phyloP scores from a whole-genome alignment of 2,329 filamentous ascomycete genomes.

The Aspergillus hiratsukae region DNA sequence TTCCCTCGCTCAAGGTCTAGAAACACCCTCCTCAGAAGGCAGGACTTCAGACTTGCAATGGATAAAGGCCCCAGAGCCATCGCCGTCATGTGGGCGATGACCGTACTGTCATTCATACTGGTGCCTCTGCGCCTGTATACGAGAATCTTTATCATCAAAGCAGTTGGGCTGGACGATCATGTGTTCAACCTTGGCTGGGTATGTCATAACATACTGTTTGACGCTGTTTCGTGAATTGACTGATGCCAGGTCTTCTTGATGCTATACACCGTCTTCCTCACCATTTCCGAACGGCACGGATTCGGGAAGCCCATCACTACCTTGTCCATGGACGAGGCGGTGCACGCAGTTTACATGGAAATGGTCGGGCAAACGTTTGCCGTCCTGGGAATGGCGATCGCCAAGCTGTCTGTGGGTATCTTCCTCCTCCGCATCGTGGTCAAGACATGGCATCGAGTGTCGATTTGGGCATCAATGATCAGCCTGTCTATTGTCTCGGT shows the following conservation, averaged over 20 bases:
- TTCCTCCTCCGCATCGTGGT: constrained; percentile 39
- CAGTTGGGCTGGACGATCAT: constrained; percentile 36
- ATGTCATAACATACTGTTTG: constrained; percentile 1
- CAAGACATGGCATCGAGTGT: constrained; percentile 31
- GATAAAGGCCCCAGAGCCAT: constrained; percentile 14
- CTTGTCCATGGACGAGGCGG: constrained; percentile 19
- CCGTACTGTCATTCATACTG: constrained; percentile 18
- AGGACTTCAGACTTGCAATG: constrained; percentile 5
- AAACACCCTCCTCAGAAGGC: background rate
- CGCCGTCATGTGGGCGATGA: constrained; percentile 23
- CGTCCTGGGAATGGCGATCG: constrained; percentile 37
- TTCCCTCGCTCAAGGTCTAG: background rate
- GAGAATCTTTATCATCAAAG: constrained; percentile 25
- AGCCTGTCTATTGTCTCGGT: constrained; percentile 21
- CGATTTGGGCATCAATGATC: constrained; percentile 28
- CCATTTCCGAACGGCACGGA: constrained; percentile 28
- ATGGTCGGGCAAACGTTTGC: constrained; percentile 33
- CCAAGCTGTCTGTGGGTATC: constrained; percentile 38
- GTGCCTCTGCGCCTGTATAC: constrained; percentile 22
- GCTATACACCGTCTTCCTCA: constrained; percentile 31
- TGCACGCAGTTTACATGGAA: constrained; percentile 20
- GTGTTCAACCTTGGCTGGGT: constrained; percentile 27
- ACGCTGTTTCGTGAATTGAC: background rate
- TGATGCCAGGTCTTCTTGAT: constrained; percentile 9
- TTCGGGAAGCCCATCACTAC: constrained; percentile 29